Evolutionary conservation across 106 monocot genomes (phyloP).

Genomic region (Dioscorea zingiberensis): DNA sequence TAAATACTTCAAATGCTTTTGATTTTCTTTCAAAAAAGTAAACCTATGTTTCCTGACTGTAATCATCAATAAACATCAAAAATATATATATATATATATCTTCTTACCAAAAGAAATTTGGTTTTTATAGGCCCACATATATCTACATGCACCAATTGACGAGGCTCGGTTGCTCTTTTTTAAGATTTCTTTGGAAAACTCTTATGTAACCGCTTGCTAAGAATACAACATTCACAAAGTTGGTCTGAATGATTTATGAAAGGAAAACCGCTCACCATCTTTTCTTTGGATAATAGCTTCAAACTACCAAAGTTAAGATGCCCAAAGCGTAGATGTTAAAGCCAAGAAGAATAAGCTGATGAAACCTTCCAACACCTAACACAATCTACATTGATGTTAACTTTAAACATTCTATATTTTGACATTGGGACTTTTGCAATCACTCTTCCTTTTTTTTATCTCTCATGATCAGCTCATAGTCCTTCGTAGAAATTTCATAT

Average conservation of each 20-base stretch:
- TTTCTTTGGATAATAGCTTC: no score
- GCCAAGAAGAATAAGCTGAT: no score
- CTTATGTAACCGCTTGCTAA: neutral
- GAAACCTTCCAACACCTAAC: neutral
- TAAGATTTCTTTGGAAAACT: neutral
- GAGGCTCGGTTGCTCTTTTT: neutral
- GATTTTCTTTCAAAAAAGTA: no score
- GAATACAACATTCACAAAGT: no score
- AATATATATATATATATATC: no score
- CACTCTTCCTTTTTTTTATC: neutral
- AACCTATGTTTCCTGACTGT: neutral
- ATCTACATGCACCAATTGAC: neutral
- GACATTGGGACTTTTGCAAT: neutral
- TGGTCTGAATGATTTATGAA: no score
- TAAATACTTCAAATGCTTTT: neutral
- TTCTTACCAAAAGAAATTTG: neutral
- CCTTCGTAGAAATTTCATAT: no score
- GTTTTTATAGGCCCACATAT: neutral
- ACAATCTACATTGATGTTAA: neutral
- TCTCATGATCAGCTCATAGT: no score
- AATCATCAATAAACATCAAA: neutral
- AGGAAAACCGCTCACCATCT: no score
- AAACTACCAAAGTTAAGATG: no score
- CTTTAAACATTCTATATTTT: neutral
- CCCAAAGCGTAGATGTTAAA: no score